phyloP scores from a whole-genome alignment of 2,329 filamentous ascomycete genomes.

The Sphaceloma murrayae region DNA sequence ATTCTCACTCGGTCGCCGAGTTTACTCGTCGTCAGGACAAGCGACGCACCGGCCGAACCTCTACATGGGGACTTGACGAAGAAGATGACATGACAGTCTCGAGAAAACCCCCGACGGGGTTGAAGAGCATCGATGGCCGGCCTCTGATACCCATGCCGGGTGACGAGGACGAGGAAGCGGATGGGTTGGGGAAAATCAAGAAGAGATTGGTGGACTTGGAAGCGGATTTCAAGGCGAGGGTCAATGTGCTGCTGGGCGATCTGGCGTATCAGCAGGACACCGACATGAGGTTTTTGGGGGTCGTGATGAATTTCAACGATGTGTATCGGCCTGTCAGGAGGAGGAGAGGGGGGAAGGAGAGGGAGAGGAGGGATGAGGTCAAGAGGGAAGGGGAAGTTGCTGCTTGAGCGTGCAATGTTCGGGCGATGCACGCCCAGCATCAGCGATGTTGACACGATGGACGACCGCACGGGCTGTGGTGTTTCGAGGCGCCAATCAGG shows the following conservation, averaged over 20 bases:
- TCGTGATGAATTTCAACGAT: conserved; percentile 99
- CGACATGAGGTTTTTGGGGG: conserved; percentile 89
- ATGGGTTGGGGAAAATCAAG: conserved; percentile 65
- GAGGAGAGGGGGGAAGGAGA: conserved; percentile 36
- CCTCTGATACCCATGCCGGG: conserved; percentile 30
- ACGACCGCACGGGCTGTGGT: too few relatives aligned
- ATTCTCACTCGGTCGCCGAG: conserved; percentile 89
- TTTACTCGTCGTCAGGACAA: conserved; percentile 86
- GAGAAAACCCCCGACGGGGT: conserved; percentile 10
- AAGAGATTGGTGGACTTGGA: conserved; percentile 64
- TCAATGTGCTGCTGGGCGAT: conserved; percentile 79
- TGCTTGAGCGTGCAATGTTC: background rate
- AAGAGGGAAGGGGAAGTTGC: conserved; percentile 18
- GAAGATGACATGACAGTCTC: too few relatives aligned
- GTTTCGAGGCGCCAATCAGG: too few relatives aligned
- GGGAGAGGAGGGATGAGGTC: conserved; percentile 17
- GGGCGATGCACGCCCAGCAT: too few relatives aligned
- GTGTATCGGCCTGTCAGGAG: conserved; percentile 72
- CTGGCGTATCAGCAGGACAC: conserved; percentile 86
- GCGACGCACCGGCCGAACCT: conserved; percentile 59
- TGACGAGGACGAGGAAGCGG: conserved; percentile 42
- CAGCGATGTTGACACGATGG: too few relatives aligned
- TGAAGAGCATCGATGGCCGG: conserved; percentile 2
- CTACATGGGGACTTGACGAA: conserved; percentile 55
- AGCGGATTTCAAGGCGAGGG: conserved; percentile 62